Evolutionary conservation across 1,284 basidiomycete genomes (phyloP).

Genomic region (Butyriboletus appendiculatus): DNA sequence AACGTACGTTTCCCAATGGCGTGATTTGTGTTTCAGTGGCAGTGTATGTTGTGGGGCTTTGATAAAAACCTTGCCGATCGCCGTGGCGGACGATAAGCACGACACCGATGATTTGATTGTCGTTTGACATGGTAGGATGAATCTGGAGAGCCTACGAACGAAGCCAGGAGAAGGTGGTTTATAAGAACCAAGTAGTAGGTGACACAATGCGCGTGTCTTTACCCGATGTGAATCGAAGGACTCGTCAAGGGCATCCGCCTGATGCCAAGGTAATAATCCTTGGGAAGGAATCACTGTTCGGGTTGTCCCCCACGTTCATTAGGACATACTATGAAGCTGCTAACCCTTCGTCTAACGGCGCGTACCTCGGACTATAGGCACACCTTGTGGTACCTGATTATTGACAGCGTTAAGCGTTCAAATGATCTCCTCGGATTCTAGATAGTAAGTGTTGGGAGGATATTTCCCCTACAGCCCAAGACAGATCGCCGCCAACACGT

Average conservation of each 20-base stretch:
- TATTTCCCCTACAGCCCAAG: not conserved
- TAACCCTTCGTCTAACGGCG: not conserved
- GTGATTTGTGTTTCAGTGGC: slow-evolving; percentile 70
- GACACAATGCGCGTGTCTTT: not conserved
- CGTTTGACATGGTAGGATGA: slow-evolving; percentile 18
- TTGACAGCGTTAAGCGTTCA: not conserved
- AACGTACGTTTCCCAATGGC: slow-evolving; percentile 69
- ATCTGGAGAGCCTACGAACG: not conserved
- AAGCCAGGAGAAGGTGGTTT: not conserved
- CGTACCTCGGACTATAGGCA: not conserved
- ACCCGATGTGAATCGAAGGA: not conserved
- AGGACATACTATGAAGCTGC: not conserved
- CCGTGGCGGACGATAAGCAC: slow-evolving; percentile 66
- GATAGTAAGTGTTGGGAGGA: not conserved
- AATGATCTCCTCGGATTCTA: not conserved
- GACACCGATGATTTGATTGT: slow-evolving; percentile 47
- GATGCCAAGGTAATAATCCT: not conserved
- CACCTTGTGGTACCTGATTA: not conserved
- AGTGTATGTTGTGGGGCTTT: slow-evolving; percentile 64
- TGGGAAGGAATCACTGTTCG: not conserved
- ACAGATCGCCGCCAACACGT: no score
- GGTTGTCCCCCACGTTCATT: not conserved
- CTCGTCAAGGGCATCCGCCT: not conserved
- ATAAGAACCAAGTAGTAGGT: not conserved
- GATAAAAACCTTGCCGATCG: slow-evolving; percentile 64